These are phyloP conservation scores for Solanum ossicruentum DNA, from an alignment of 257 asterid species.

Conservation along the genomic window DNA sequence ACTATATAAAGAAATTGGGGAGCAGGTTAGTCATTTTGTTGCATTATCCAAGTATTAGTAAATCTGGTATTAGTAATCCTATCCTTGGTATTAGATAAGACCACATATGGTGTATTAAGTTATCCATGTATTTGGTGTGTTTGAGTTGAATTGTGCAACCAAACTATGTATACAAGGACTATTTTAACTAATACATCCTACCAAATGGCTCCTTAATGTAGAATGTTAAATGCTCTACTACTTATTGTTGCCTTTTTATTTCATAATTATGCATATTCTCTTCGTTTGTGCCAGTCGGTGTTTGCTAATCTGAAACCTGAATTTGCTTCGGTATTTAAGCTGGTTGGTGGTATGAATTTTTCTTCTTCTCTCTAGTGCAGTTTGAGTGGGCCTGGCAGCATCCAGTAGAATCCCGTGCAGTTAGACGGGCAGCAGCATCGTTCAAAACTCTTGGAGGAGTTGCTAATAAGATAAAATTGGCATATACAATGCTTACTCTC, in stretches of 20 bases:
- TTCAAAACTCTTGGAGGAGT: conserved; percentile 77
- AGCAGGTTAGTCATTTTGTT: too few species aligned
- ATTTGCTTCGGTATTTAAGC: background rate
- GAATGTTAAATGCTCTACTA: background rate
- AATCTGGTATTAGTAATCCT: too few species aligned
- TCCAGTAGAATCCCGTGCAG: conserved; percentile 75
- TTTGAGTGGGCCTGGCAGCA: conserved; percentile 99
- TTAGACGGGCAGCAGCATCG: conserved; percentile 50
- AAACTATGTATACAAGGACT: too few species aligned
- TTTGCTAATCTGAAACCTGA: background rate
- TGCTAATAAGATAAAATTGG: conserved; percentile 78
- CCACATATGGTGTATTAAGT: too few species aligned
- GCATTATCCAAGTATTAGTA: too few species aligned
- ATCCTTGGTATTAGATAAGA: too few species aligned
- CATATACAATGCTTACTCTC: conserved; percentile 72
- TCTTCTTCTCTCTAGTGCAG: conserved; percentile 22
- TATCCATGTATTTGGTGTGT: too few species aligned
- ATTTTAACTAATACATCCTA: too few species aligned
- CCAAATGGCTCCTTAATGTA: too few species aligned
- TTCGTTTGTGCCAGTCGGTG: background rate
- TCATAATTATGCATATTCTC: background rate
- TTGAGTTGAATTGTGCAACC: too few species aligned
- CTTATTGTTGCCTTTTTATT: background rate
- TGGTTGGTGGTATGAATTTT: background rate
- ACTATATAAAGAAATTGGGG: too few species aligned